Percentiles rank a stretch among this genome's conserved stretches.
phyloP scores from a whole-genome alignment of 2,329 filamentous ascomycete genomes.

The Grosmannia huntii region DNA sequence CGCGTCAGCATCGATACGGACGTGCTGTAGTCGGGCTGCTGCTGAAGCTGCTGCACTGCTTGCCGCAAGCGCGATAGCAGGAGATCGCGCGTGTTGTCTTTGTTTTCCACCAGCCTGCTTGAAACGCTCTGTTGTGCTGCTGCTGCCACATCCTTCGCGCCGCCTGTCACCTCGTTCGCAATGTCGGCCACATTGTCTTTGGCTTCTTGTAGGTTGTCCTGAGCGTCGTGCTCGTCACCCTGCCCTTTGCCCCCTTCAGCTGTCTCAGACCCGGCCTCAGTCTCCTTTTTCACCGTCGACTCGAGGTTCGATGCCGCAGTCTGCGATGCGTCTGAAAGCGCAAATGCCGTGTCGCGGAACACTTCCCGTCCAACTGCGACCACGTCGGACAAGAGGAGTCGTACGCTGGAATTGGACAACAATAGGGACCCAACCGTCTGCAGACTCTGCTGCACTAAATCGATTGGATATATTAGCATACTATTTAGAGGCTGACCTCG shows the following conservation, averaged over 20 bases:
- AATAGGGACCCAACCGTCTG: conserved; percentile 75
- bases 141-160: conserved; percentile 35
- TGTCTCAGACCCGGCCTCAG: conserved; percentile 43
- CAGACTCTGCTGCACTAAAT: conserved; percentile 65
- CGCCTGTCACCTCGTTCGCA: conserved; percentile 38
- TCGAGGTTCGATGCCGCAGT: conserved; percentile 58
- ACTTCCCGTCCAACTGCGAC: conserved; percentile 69
- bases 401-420: conserved; percentile 81
- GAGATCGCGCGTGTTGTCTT: conserved; percentile 43
- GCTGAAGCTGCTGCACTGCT: conserved; percentile 59
- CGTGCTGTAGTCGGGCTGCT: conserved; percentile 70
- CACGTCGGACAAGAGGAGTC: conserved; percentile 71
- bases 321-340: conserved; percentile 62
- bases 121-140: conserved; percentile 58
- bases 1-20: conserved; percentile 69
- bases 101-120: conserved; percentile 59
- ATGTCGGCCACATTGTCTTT: conserved; percentile 41
- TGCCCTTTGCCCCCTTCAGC: not conserved
- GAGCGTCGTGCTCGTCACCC: not conserved
- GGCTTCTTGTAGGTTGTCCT: conserved; percentile 15
- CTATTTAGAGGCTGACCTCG: no score
- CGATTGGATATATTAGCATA: not conserved
- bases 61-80: conserved; percentile 65
- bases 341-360: conserved; percentile 74
- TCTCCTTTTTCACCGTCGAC: not conserved